These are phyloP conservation scores for Melanomma pulvis-pyrius DNA, from an alignment of 495 filamentous ascomycete genomes.

Conservation along the genomic window DNA sequence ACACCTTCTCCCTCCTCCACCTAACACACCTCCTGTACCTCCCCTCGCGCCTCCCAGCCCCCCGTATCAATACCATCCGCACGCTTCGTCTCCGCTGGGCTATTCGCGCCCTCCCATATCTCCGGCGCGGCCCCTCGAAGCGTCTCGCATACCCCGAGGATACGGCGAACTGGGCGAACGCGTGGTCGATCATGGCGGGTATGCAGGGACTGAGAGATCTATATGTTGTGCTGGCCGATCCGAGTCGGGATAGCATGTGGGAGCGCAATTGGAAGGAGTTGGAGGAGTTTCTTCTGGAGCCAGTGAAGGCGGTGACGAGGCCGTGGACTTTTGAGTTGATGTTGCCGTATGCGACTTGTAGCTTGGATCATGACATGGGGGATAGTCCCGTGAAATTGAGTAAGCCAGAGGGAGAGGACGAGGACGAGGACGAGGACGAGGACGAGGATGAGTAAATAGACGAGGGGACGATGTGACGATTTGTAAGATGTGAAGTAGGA, in stretches of 20 bases:
- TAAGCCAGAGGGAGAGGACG: conserved; percentile 10
- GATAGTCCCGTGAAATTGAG: conserved; percentile 21
- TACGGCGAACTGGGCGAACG: conserved; percentile 27
- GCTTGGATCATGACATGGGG: conserved; percentile 15
- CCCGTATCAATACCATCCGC: conserved; percentile 26
- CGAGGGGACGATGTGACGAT: neutral
- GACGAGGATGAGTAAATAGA: too few relatives aligned
- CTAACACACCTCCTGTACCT: conserved; percentile 34
- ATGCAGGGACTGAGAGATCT: conserved; percentile 29
- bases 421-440: conserved; percentile 11
- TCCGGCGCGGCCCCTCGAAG: conserved; percentile 7
- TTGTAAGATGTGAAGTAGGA: too few relatives aligned
- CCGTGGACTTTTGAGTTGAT: conserved; percentile 25
- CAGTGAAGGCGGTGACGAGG: conserved; percentile 22
- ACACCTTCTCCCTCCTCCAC: conserved; percentile 36
- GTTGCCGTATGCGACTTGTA: conserved; percentile 32
- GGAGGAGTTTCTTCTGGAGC: conserved; percentile 23
- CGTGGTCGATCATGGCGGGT: conserved; percentile 22
- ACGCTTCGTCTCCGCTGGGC: conserved; percentile 31
- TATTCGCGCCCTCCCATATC: conserved; percentile 33
- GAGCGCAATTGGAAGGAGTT: conserved; percentile 20
- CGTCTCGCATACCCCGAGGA: conserved; percentile 31
- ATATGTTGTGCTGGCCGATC: conserved; percentile 27
- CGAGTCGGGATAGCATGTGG: conserved; percentile 19
- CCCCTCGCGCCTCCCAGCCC: conserved; percentile 18